phyloP scores from a whole-genome alignment of 2,329 filamentous ascomycete genomes.

The Teratosphaeria nubilosa region DNA sequence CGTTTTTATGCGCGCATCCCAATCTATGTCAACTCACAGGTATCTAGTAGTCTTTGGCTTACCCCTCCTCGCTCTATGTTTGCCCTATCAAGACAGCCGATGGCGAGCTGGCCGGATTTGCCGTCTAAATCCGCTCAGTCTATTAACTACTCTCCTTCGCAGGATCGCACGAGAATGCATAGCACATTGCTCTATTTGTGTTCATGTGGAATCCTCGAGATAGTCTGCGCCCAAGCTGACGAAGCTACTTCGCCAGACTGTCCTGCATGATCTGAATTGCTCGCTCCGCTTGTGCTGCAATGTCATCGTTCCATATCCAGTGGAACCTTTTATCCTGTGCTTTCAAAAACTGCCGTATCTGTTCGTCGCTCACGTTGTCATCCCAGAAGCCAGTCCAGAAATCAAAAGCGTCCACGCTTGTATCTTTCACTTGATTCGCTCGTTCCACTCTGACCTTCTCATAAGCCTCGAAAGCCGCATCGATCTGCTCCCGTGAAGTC shows the following conservation, averaged over 20 bases:
- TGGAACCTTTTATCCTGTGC: conserved; percentile 9
- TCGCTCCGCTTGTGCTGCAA: conserved; percentile 4
- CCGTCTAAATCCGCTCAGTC: neutral
- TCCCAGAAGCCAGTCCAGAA: conserved; percentile 11
- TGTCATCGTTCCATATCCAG: conserved; percentile 18
- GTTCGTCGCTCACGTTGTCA: conserved; percentile 8
- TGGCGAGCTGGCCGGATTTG: neutral
- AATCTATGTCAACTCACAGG: neutral
- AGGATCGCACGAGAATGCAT: neutral
- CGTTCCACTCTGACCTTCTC: conserved; percentile 12
- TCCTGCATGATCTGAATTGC: conserved; percentile 1
- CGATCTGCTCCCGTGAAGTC: neutral
- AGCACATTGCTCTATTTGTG: neutral
- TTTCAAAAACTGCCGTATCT: conserved; percentile 10
- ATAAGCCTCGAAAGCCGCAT: conserved; percentile 13
- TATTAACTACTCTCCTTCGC: neutral
- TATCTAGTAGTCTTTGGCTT: neutral
- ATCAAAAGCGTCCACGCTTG: conserved; percentile 9
- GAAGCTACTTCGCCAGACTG: neutral
- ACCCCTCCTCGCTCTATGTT: neutral
- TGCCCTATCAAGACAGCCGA: neutral
- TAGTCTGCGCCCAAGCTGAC: neutral
- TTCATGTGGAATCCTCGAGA: no score
- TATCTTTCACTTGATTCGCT: conserved; percentile 8
- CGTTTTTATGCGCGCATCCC: neutral